These are phyloP conservation scores for Ramularia collo-cygni DNA, from an alignment of 2,329 filamentous ascomycete species.

Conservation along the genomic window DNA sequence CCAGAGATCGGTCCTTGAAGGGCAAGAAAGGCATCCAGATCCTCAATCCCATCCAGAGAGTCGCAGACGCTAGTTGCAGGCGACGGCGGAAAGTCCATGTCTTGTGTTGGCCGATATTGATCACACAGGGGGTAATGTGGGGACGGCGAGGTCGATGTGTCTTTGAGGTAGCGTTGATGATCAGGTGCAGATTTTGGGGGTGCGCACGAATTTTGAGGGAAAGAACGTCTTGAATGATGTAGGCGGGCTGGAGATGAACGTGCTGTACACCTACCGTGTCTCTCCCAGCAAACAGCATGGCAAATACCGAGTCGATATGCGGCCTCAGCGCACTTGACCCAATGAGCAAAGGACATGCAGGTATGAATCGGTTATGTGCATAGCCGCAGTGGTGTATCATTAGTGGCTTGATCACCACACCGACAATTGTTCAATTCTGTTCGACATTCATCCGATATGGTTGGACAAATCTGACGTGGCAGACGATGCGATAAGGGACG, in stretches of 20 bases:
- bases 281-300: no score
- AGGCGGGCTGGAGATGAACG: neutral
- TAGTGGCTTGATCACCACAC: no score
- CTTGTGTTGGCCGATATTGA: neutral
- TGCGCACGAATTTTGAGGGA: neutral
- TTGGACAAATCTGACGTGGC: no score
- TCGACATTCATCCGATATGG: no score
- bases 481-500: no score
- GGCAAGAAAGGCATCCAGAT: constrained; percentile 28
- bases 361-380: no score
- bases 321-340: no score
- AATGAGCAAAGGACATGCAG: no score
- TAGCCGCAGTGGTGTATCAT: no score
- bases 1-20: constrained; percentile 24
- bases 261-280: no score
- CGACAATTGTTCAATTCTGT: no score
- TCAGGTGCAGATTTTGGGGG: neutral
- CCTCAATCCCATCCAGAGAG: constrained; percentile 25
- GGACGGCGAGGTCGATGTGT: neutral
- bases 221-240: neutral
- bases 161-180: neutral
- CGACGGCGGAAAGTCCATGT: constrained; percentile 18
- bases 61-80: constrained; percentile 27
- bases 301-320: no score
- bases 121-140: neutral